Percentiles rank a stretch among this genome's conserved stretches.
Conservation (phyloP, 148 eudicot genomes). For the Talinum fruticosum region DNA sequence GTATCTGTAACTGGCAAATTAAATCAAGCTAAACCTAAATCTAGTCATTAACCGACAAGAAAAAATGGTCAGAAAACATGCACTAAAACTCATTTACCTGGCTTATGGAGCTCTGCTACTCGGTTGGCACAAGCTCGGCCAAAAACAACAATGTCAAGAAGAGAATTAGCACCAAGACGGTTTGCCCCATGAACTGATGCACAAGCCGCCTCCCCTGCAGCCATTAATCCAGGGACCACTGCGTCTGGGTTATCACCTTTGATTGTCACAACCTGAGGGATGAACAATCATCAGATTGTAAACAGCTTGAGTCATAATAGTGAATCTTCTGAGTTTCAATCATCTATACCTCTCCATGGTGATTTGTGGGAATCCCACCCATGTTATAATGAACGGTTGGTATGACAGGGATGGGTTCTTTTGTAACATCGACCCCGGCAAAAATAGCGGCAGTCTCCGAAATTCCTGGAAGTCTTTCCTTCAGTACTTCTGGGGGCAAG, state of each 20-base stretch:
- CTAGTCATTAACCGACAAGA: not conserved
- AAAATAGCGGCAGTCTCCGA: constrained; percentile 99
- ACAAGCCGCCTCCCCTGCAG: constrained; percentile 99
- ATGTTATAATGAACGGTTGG: constrained; percentile 98
- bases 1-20: not conserved
- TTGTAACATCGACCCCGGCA: constrained; percentile 99
- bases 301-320: not conserved
- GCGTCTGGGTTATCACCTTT: constrained; percentile 87
- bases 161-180: constrained; percentile 96
- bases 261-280: constrained; percentile 71
- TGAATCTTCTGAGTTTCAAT: not conserved
- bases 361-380: constrained; percentile 98
- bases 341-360: constrained; percentile 83
- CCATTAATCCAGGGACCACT: constrained; percentile 87
- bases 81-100: constrained; percentile 43
- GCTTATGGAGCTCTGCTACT: constrained; percentile 79
- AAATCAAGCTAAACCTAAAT: not conserved
- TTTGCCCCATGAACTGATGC: constrained; percentile 99
- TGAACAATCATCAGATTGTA: constrained; percentile 12
- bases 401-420: constrained; percentile 96
- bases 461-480: constrained; percentile 99
- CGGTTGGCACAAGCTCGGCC: constrained; percentile 98
- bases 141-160: constrained; percentile 98
- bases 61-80: not conserved
- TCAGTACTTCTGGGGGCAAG: constrained; percentile 94